phyloP scores from a whole-genome alignment of 495 filamentous ascomycete species.

The Ramalina intermedia region DNA sequence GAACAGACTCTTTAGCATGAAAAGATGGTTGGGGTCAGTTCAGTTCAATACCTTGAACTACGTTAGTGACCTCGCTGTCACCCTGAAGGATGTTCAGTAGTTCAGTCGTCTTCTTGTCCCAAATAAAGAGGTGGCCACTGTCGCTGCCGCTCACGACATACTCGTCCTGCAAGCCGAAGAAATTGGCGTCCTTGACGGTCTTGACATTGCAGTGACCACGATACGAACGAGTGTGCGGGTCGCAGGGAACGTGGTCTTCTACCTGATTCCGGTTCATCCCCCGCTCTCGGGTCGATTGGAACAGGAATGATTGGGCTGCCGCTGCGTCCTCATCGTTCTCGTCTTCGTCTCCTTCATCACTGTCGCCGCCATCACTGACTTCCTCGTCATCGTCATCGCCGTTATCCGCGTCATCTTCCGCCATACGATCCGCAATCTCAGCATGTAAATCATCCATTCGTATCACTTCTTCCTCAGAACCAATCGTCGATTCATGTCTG shows the following conservation, averaged over 20 bases:
- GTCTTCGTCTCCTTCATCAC: slow-evolving; percentile 23
- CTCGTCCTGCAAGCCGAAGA: slow-evolving; percentile 56
- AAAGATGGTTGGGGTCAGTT: background rate
- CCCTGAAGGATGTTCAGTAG: slow-evolving; percentile 57
- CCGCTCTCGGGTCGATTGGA: slow-evolving; percentile 23
- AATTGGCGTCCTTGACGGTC: slow-evolving; percentile 66
- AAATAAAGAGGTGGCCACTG: slow-evolving; percentile 57
- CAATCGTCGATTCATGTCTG: background rate
- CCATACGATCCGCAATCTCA: slow-evolving; percentile 1
- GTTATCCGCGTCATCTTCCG: slow-evolving; percentile 13
- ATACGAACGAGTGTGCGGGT: slow-evolving; percentile 42
- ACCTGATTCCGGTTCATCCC: slow-evolving; percentile 30
- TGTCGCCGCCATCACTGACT: slow-evolving; percentile 20
- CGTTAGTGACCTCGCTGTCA: slow-evolving; percentile 62
- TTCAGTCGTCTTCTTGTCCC: slow-evolving; percentile 47
- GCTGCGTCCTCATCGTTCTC: slow-evolving; percentile 17
- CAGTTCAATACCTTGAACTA: slow-evolving; percentile 42
- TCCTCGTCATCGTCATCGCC: slow-evolving; percentile 19
- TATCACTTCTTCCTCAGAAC: background rate
- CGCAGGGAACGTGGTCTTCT: slow-evolving; percentile 40
- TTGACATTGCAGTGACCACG: slow-evolving; percentile 58
- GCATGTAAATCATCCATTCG: background rate
- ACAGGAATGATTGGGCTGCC: slow-evolving; percentile 22
- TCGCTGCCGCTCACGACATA: slow-evolving; percentile 63
- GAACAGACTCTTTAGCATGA: background rate